These are phyloP conservation scores for Lentinula aciculospora DNA, from an alignment of 768 basidiomycete genomes.

Conservation along the genomic window DNA sequence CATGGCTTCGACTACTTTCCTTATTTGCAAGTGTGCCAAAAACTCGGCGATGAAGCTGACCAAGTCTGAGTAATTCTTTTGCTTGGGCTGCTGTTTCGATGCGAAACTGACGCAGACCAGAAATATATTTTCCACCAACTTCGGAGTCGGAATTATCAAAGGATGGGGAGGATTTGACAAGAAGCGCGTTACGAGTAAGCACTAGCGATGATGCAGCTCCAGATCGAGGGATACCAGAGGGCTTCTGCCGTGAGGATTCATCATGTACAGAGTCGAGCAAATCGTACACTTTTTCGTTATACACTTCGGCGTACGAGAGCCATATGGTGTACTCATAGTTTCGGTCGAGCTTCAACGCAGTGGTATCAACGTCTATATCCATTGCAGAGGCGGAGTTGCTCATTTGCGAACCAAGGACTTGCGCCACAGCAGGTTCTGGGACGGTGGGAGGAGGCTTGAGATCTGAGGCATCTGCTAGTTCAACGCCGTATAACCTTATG, in stretches of 20 bases:
- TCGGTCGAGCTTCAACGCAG: conserved; percentile 71
- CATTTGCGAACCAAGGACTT: conserved; percentile 56
- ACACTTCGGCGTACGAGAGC: conserved; percentile 93
- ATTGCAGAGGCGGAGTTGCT: conserved; percentile 31
- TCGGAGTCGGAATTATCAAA: conserved; percentile 45
- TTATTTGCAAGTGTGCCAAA: conserved; percentile 94
- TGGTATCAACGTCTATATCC: conserved; percentile 53
- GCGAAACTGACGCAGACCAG: conserved; percentile 79
- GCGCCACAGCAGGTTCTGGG: conserved; percentile 55
- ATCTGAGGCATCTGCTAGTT: conserved; percentile 51
- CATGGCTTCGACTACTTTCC: conserved; percentile 88
- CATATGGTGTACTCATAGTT: conserved; percentile 92
- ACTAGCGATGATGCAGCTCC: conserved; percentile 41
- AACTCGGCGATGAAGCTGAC: conserved; percentile 87
- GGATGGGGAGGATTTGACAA: conserved; percentile 75
- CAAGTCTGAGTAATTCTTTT: conserved; percentile 75
- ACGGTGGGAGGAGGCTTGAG: conserved; percentile 33
- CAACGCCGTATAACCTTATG: conserved; percentile 73
- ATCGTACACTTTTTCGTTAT: conserved; percentile 98
- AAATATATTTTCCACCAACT: conserved; percentile 71
- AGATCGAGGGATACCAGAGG: conserved; percentile 22
- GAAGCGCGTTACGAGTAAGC: conserved; percentile 78
- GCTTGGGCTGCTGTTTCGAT: conserved; percentile 77
- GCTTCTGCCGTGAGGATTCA: conserved; percentile 25
- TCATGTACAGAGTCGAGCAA: conserved; percentile 69